A percentile compares a stretch with the other conserved stretches of the same genome.
Evolutionary conservation across 495 filamentous ascomycete genomes (phyloP).

Genomic region (Elasticomyces elasticus): DNA sequence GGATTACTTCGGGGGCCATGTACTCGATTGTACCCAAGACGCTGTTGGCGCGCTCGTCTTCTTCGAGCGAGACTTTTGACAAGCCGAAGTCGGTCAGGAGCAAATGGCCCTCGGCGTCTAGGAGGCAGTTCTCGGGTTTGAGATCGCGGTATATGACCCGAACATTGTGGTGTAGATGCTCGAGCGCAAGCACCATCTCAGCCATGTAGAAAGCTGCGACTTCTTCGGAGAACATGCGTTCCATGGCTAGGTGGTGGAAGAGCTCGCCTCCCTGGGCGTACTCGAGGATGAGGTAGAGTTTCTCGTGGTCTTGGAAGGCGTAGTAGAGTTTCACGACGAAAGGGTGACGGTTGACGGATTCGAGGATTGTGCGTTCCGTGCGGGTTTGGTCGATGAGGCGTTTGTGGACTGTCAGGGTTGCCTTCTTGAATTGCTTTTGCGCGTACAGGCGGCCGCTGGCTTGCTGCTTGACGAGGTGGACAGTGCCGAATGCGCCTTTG

Average conservation of each 20-base stretch:
- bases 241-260: slow-evolving; percentile 78
- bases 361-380: slow-evolving; percentile 86
- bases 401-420: slow-evolving; percentile 83
- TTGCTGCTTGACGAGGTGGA: slow-evolving; percentile 80
- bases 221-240: slow-evolving; percentile 84
- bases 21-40: slow-evolving; percentile 91
- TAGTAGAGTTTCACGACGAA: slow-evolving; percentile 98
- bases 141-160: slow-evolving; percentile 94
- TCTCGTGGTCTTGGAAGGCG: slow-evolving; percentile 96
- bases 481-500: slow-evolving; percentile 91
- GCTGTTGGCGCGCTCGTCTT: slow-evolving; percentile 66
- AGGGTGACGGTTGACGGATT: slow-evolving; percentile 89
- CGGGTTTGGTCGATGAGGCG: slow-evolving; percentile 91
- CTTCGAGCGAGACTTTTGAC: slow-evolving; percentile 83
- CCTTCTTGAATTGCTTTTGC: slow-evolving; percentile 97
- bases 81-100: slow-evolving; percentile 95
- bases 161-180: slow-evolving; percentile 80
- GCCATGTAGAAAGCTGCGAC: slow-evolving; percentile 95
- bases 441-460: slow-evolving; percentile 83
- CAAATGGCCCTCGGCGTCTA: slow-evolving; percentile 83
- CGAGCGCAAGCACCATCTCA: slow-evolving; percentile 87
- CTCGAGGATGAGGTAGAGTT: slow-evolving; percentile 93
- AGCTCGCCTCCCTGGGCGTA: slow-evolving; percentile 97
- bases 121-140: slow-evolving; percentile 94
- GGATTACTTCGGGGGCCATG: slow-evolving; percentile 94